Evolutionary conservation across 1,284 basidiomycete species (phyloP).

Genomic region (Trametes sp.): DNA sequence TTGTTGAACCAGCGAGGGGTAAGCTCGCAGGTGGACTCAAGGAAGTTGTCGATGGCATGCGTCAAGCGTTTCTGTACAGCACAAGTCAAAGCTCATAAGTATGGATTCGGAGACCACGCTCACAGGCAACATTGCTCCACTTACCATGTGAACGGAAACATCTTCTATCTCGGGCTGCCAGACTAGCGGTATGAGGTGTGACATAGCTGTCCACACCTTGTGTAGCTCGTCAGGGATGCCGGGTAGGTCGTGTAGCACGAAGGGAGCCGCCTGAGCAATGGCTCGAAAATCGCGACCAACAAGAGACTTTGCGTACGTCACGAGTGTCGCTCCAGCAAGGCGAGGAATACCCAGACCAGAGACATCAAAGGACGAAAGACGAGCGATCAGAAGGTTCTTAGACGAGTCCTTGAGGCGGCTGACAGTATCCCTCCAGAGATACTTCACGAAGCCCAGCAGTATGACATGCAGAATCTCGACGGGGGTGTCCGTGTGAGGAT

Average conservation of each 20-base stretch:
- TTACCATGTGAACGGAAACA: conserved; percentile 31
- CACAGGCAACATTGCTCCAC: no score
- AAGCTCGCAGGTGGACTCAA: neutral
- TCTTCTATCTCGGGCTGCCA: conserved; percentile 42
- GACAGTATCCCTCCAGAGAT: conserved; percentile 47
- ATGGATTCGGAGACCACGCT: no score
- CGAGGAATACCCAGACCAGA: conserved; percentile 35
- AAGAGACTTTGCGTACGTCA: conserved; percentile 42
- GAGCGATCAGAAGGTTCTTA: conserved; percentile 32
- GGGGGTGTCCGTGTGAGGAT: conserved; percentile 44
- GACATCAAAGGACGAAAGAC: conserved; percentile 36
- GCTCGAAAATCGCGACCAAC: conserved; percentile 42
- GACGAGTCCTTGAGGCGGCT: conserved; percentile 21
- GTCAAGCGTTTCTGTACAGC: conserved; percentile 48
- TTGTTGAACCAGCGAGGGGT: conserved; percentile 40
- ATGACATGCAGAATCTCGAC: conserved; percentile 48
- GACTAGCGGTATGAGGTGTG: conserved; percentile 33
- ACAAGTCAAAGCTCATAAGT: neutral
- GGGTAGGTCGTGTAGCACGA: conserved; percentile 38
- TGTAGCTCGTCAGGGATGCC: neutral
- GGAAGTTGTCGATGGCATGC: conserved; percentile 52
- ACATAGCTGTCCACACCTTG: conserved; percentile 38
- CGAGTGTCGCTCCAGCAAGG: conserved; percentile 36
- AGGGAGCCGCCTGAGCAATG: conserved; percentile 40
- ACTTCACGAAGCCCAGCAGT: conserved; percentile 47